These are phyloP conservation scores for Mucor circinelloides DNA, from an alignment of 371 early-diverging fungal genomes.

Conservation along the genomic window DNA sequence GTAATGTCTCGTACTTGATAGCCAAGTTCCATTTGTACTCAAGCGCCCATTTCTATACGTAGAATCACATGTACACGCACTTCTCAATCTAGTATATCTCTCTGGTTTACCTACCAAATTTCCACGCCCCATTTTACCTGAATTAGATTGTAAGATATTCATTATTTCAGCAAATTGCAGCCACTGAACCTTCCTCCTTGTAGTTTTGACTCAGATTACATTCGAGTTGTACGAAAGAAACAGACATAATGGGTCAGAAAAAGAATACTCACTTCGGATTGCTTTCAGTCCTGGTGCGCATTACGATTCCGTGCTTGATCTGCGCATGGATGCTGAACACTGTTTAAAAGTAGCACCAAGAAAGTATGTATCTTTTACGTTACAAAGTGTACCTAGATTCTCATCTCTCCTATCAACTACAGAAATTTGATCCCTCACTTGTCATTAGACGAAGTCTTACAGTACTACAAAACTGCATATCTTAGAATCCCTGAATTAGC, in stretches of 20 bases:
- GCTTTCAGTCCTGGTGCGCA: constrained; percentile 94
- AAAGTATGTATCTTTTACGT: not conserved
- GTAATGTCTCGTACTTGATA: constrained; percentile 20
- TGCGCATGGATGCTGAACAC: constrained; percentile 86
- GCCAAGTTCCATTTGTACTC: not conserved
- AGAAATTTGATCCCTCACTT: constrained; percentile 50
- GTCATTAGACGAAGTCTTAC: constrained; percentile 45
- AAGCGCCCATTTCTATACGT: constrained; percentile 20
- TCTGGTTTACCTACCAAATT: constrained; percentile 83
- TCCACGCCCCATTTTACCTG: constrained; percentile 71
- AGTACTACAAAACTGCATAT: constrained; percentile 37
- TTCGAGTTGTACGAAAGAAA: constrained; percentile 95
- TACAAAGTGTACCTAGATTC: not conserved
- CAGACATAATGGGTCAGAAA: constrained; percentile 51
- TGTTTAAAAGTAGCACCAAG: constrained; percentile 80
- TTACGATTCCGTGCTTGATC: constrained; percentile 86
- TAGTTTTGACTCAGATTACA: constrained; percentile 93
- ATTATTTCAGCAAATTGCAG: not conserved
- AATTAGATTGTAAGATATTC: constrained; percentile 82
- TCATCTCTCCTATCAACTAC: not conserved
- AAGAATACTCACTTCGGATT: constrained; percentile 88
- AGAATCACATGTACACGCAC: constrained; percentile 90
- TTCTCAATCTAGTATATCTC: constrained; percentile 88
- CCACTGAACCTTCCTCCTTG: not conserved
- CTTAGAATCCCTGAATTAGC: constrained; percentile 44